These are phyloP conservation scores for Galerina marginata DNA, from an alignment of 768 basidiomycete genomes.

Conservation along the genomic window DNA sequence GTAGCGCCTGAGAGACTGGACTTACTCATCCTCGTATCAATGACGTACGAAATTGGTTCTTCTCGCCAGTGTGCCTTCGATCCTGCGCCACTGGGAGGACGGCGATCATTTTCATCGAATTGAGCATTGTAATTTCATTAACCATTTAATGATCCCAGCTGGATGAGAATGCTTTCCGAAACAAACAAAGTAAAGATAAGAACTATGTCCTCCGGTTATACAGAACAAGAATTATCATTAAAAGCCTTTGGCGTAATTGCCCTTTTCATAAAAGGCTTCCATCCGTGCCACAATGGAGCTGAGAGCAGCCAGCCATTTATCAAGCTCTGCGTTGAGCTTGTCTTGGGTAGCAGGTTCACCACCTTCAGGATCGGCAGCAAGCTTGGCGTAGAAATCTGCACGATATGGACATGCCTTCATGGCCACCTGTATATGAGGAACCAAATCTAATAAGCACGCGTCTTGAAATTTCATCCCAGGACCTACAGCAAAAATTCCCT, in stretches of 20 bases:
- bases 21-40: too few relatives aligned
- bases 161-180: too few relatives aligned
- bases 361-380: conserved; percentile 63
- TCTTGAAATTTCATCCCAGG: background rate
- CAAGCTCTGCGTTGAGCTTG: conserved; percentile 59
- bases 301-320: conserved; percentile 73
- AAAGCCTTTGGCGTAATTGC: conserved; percentile 58
- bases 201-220: too few relatives aligned
- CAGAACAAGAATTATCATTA: conserved; percentile 20
- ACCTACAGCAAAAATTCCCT: conserved; percentile 63
- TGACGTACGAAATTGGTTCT: too few relatives aligned
- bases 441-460: background rate
- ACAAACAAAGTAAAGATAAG: too few relatives aligned
- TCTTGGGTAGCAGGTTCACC: conserved; percentile 51
- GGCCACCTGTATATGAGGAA: conserved; percentile 47
- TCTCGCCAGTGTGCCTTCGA: too few relatives aligned
- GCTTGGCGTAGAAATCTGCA: conserved; percentile 68
- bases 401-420: conserved; percentile 74
- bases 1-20: too few relatives aligned
- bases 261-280: conserved; percentile 65
- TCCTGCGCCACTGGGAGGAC: too few relatives aligned
- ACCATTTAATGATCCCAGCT: too few relatives aligned
- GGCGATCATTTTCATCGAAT: too few relatives aligned
- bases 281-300: conserved; percentile 57
- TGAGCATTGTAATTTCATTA: too few relatives aligned